Base-by-base conservation (phyloP, 306 rosid genomes). In the Styphnolobium japonicum region DNA sequence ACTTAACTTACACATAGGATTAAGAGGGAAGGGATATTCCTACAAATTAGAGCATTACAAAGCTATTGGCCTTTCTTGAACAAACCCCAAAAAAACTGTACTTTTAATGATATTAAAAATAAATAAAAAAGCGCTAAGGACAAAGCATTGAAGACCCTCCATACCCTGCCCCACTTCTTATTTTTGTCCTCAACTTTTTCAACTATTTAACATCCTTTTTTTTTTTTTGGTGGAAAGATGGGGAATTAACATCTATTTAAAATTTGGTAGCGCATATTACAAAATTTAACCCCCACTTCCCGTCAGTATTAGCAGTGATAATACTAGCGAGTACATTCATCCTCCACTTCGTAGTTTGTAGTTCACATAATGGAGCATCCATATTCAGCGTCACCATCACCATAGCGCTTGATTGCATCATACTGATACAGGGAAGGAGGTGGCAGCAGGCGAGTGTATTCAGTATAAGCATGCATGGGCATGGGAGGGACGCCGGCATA, bases 351-450 rank as follows among this genome's bases (percentile, higher is more conserved):
- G 3, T 34, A 12, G 43, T 34, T 25, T 83, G 77, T n/a, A n/a
- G n/a, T n/a, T 83, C 88, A 92, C 95, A 91, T 88, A 22, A 93
- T 74, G 53, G 86, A 82, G 90, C 98, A 80, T 62, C 70, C 86
- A 6, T 82, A 78, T 43, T 84, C 85, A 16, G 85, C 87, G 0
- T 90, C 87, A 6, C 83, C 85, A 8, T 80, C 69, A 2, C 67
- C 66, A 58, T 53, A 70, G 9, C 68, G 43, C n/a, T 78, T 79
- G 25, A 81, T 71, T 0, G 87, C 85, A 85, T 82, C 61, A n/a
- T n/a, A n/a, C n/a, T n/a, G n/a, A 11, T 82, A 79, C 10, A 79
- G 89, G 34, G 85, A 88, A 27, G 87, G 64, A 0, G 79, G 82
- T 7, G 87, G 89, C 4, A 87, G 89, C 1, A 68, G 4, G 18